Base-by-base conservation (phyloP, 2,329 filamentous ascomycete species). In the Cercospora nicotianae region DNA sequence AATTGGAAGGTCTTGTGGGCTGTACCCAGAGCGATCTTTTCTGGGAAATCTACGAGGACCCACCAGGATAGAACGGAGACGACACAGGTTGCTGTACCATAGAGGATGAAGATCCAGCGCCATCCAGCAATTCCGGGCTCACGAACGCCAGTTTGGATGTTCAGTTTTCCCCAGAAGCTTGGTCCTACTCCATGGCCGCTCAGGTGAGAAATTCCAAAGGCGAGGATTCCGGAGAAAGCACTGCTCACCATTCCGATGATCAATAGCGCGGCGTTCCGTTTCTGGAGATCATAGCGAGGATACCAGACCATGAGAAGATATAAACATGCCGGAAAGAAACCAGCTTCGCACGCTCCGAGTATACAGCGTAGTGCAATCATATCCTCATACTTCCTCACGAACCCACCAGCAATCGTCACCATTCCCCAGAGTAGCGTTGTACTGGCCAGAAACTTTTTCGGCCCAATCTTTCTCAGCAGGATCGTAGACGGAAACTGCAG, bases 141-240 rank as follows among this genome's bases (percentile, higher is more conserved):
- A 10, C 28, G 31, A 16, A 9, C 8, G 18, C 58, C 31, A 10
- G 42, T 57, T 31, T 55, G 30, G 5, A 60, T 60, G 10, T 63
- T 57, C 23, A 75, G 83, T 81, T 74, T 80, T 61, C 53, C 61
- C 48, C 64, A 69, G n/a, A 45, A 58, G 28, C 18, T 26, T 1
- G 64, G 65, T 33, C 67, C 67, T 13, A 12, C 33, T 62, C 62
- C 57, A 7, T 64, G 51, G 8, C 76, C 79, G 12, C 76, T 80
- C 78, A 73, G 73, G 36, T 71, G 71, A 2, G 80, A 81, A 45
- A 86, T 85, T 1, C 76, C 84, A 69, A 80, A 85, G 1, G 84
- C 84, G 0, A 86, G 73, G 28, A 86, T 75, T 0, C 84, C 84
- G 0, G 81, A 82, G 63, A 86, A 83, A 0, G 82, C 83, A 23